Base-by-base conservation (phyloP, 2,329 filamentous ascomycete species). In the Xylaria sp. region DNA sequence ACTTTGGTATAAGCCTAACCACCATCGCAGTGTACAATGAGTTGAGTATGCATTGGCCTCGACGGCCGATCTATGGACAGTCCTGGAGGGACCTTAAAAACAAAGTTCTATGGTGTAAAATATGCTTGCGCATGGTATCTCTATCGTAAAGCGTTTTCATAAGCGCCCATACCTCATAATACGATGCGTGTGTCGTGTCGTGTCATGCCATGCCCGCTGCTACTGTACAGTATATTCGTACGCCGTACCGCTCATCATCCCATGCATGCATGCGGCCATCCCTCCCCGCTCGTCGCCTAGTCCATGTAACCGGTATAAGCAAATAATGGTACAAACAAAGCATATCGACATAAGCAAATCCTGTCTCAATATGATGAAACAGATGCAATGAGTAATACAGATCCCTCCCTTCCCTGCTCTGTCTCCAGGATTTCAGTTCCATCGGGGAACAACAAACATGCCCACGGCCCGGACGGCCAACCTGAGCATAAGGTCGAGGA, bases 321-420 rank as follows among this genome's bases (percentile, higher is more conserved):
- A 19, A 21, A 17, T 44, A 54, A 18, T 39, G 18, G 26, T 45
- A 49, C 34, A 48, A n/a, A 38, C 44, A 29, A 54, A n/a, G n/a
- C 24, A 26, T 26, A 13, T 13, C 29, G 29, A 34, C 29, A 34
- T 13, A 34, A 7, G 16, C 9, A 6, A 34, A 3, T 34, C 11
- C 11, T 34, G 29, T 34, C n/a, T n/a, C n/a, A n/a, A n/a, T n/a
- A n/a, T n/a, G n/a, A n/a, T n/a, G n/a, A n/a, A n/a, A n/a, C n/a
- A n/a, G n/a, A n/a, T n/a, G n/a, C n/a, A n/a, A n/a, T n/a, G n/a
- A n/a, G n/a, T n/a, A n/a, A n/a, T n/a, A n/a, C n/a, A n/a, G n/a
- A n/a, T n/a, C n/a, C n/a, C n/a, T n/a, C n/a, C n/a, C n/a, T n/a
- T n/a, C n/a, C n/a, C n/a, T n/a, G 4, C 9, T 34, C 16, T 13